phyloP scores from a whole-genome alignment of 441 rosid species.

The Croton setiger region DNA sequence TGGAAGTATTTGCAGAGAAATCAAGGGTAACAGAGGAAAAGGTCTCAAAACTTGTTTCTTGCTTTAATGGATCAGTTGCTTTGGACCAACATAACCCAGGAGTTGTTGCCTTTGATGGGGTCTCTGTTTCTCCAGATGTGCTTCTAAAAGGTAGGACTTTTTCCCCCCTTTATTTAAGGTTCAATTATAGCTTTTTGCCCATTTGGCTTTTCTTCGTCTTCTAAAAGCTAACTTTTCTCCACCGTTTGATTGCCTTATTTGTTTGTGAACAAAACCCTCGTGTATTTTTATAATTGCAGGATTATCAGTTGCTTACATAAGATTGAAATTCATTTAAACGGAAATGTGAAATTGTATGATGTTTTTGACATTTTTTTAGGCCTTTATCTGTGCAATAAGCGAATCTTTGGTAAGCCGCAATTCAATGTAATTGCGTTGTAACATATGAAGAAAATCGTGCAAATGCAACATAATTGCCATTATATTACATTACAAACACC shows the following conservation, averaged over 20 bases:
- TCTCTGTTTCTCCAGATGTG: conserved; percentile 41
- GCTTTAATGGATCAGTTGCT: conserved; percentile 31
- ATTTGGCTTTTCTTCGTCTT: conserved; percentile 22
- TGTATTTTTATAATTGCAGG: not conserved
- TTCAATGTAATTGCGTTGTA: no score
- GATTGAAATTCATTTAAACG: not conserved
- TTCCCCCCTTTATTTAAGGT: conserved; percentile 13
- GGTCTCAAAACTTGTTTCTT: conserved; percentile 32
- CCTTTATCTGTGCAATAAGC: no score
- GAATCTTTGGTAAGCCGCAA: no score
- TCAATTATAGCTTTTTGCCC: conserved; percentile 14
- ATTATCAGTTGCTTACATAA: conserved; percentile 1
- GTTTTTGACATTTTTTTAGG: not conserved
- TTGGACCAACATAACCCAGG: conserved; percentile 38
- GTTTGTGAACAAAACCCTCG: conserved; percentile 3
- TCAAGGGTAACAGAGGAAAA: conserved; percentile 58
- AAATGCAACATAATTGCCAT: no score
- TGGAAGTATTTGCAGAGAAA: conserved; percentile 59
- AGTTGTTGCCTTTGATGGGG: conserved; percentile 34
- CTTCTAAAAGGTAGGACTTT: conserved; percentile 58
- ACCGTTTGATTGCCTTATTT: conserved; percentile 15
- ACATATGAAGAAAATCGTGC: no score
- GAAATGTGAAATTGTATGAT: not conserved
- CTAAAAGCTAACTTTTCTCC: conserved; percentile 24
- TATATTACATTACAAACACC: not conserved